Conservation (phyloP, 2,329 filamentous ascomycete genomes). For the Dothiorella sarmentorum region DNA sequence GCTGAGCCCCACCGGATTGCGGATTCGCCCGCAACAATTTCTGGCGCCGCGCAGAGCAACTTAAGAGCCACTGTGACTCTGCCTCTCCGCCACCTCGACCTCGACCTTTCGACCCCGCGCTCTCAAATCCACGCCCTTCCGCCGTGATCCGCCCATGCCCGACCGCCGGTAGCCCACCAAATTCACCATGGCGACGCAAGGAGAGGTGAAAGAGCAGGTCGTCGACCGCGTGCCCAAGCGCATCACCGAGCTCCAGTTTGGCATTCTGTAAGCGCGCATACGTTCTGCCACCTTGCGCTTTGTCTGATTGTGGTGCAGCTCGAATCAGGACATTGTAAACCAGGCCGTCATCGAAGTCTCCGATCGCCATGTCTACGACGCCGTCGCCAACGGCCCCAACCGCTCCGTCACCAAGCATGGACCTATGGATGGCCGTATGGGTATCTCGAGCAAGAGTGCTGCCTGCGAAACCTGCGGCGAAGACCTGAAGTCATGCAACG, state of each 20-base stretch:
- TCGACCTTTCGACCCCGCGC: not conserved
- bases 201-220: conserved; percentile 74
- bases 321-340: conserved; percentile 90
- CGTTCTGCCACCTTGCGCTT: not conserved
- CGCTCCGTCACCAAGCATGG: conserved; percentile 76
- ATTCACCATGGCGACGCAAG: conserved; percentile 16
- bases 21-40: conserved; percentile 4
- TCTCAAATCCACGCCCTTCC: not conserved
- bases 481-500: conserved; percentile 78
- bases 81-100: not conserved
- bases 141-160: not conserved
- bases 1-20: not conserved
- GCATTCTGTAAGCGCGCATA: conserved; percentile 65
- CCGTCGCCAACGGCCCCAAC: conserved; percentile 56
- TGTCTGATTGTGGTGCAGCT: conserved; percentile 50
- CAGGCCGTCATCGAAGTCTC: conserved; percentile 93
- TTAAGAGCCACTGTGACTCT: too few species aligned
- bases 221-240: conserved; percentile 84
- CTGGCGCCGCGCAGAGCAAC: not conserved
- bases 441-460: conserved; percentile 79
- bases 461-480: conserved; percentile 81
- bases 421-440: conserved; percentile 82
- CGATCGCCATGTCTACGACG: conserved; percentile 90
- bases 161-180: conserved; percentile 9
- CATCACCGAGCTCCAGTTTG: conserved; percentile 91